Conservation (phyloP, 176 grass and related monocot genomes). For the Dactylis glomerata region DNA sequence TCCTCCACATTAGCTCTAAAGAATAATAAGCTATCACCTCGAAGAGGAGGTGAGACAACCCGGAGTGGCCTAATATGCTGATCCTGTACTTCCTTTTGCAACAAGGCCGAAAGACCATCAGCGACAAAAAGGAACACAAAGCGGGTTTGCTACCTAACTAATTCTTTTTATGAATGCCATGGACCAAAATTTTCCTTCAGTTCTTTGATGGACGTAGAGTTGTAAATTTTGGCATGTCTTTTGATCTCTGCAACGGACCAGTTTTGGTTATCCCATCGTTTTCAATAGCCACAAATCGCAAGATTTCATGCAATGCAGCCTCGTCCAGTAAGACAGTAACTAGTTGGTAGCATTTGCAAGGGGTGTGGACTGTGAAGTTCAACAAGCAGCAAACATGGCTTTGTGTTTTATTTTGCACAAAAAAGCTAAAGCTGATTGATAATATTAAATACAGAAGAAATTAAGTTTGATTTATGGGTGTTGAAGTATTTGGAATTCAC, state of each 20-base stretch:
- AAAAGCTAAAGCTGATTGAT: not conserved
- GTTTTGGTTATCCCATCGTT: not conserved
- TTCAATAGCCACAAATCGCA: not conserved
- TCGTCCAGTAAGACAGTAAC: not conserved
- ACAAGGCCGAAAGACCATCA: no score
- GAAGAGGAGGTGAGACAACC: no score
- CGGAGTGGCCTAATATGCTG: no score
- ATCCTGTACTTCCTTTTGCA: no score
- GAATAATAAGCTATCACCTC: no score
- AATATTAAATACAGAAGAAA: not conserved
- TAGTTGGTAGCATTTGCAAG: not conserved
- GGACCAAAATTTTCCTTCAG: not conserved
- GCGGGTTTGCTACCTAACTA: not conserved
- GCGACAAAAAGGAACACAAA: no score
- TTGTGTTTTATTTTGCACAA: not conserved
- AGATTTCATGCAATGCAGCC: not conserved
- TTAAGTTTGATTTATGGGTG: not conserved
- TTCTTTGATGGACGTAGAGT: not conserved
- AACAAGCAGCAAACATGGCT: not conserved
- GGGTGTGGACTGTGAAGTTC: no score
- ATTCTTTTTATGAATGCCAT: not conserved
- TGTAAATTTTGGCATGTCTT: not conserved
- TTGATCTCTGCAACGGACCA: not conserved
- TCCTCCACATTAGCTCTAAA: no score
- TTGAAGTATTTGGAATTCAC: not conserved